These are phyloP conservation scores for Mycogone perniciosa DNA, from an alignment of 2,329 filamentous ascomycete genomes.

Conservation along the genomic window DNA sequence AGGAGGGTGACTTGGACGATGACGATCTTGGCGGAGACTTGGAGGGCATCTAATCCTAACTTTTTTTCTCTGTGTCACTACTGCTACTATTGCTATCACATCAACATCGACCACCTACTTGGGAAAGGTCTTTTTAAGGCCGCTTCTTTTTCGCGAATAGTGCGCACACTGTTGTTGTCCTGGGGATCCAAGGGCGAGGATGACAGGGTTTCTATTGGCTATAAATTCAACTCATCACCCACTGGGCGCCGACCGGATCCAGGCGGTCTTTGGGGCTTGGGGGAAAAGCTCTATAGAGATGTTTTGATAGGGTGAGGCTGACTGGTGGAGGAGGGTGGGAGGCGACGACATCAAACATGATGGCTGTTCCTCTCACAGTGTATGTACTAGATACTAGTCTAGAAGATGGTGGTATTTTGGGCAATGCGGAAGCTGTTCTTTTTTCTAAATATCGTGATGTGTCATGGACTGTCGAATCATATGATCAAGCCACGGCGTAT, in stretches of 20 bases:
- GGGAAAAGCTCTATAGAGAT: neutral
- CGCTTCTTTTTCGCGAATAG: neutral
- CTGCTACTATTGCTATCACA: slow-evolving; percentile 8
- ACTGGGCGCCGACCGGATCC: neutral
- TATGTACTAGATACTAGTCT: neutral
- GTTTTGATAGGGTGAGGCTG: neutral
- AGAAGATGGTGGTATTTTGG: no score
- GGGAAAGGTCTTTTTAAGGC: neutral
- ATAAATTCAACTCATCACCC: neutral
- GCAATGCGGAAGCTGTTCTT: no score
- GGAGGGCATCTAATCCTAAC: slow-evolving; percentile 71
- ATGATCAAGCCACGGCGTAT: neutral
- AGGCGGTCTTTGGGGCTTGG: neutral
- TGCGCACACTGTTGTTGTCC: neutral
- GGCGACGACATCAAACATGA: neutral
- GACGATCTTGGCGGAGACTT: slow-evolving; percentile 95
- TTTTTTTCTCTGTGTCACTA: slow-evolving; percentile 14
- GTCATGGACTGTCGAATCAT: no score
- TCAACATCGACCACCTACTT: slow-evolving; percentile 3
- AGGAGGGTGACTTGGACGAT: slow-evolving; percentile 93
- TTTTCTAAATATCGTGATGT: no score
- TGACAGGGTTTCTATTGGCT: neutral
- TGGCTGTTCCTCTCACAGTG: neutral
- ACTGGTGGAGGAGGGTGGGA: neutral
- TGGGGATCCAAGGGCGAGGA: neutral